Conservation (phyloP, 1,284 basidiomycete genomes). For the Dichomitus squalens region DNA sequence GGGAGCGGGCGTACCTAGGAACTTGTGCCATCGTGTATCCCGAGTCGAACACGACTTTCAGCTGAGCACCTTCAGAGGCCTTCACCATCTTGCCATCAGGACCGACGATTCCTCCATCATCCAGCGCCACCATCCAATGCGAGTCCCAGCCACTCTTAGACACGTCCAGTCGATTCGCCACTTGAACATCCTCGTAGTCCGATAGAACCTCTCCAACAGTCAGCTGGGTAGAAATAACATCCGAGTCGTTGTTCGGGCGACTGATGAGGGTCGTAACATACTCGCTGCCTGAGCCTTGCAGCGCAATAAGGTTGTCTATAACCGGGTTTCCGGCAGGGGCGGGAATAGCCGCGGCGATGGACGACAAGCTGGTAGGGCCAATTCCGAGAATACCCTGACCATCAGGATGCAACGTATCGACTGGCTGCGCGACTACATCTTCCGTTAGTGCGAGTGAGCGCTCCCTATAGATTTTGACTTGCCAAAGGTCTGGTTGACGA, state of each 20-base stretch:
- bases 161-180: conserved; percentile 35
- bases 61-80: conserved; percentile 43
- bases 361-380: conserved; percentile 38
- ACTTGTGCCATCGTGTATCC: conserved; percentile 69
- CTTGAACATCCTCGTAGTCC: conserved; percentile 33
- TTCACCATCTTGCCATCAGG: conserved; percentile 47
- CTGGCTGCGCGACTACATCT: conserved; percentile 25
- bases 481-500: conserved; percentile 65
- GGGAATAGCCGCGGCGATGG: conserved; percentile 28
- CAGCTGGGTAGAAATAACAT: conserved; percentile 37
- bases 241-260: conserved; percentile 31
- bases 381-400: conserved; percentile 40
- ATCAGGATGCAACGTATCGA: conserved; percentile 23
- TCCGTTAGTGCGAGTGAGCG: not conserved
- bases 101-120: conserved; percentile 38
- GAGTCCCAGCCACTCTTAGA: conserved; percentile 27
- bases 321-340: conserved; percentile 44
- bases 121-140: conserved; percentile 40
- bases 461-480: conserved; percentile 25
- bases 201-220: conserved; percentile 38
- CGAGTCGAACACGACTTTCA: conserved; percentile 63
- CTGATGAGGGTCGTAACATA: conserved; percentile 50
- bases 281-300: conserved; percentile 36
- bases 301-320: conserved; percentile 53
- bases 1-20: conserved; percentile 42